These are phyloP conservation scores for Penstemon newberryi DNA, from an alignment of 257 asterid species.

Conservation along the genomic window DNA sequence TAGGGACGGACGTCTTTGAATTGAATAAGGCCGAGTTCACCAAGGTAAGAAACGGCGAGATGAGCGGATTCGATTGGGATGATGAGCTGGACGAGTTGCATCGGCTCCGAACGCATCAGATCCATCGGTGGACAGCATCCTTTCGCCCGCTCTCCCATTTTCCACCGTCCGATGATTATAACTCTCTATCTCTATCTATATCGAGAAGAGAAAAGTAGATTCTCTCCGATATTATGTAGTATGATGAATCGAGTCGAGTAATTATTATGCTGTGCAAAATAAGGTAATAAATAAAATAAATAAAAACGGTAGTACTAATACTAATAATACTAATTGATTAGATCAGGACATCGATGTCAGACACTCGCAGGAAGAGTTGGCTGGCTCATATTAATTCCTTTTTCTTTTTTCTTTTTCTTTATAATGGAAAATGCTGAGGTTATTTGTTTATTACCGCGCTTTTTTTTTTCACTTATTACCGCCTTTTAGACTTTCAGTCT, in stretches of 20 bases:
- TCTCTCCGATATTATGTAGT: neutral
- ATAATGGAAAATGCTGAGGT: too few species aligned
- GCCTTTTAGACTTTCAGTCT: slow-evolving; percentile 24
- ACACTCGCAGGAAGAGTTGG: slow-evolving; percentile 28
- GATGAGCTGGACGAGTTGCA: slow-evolving; percentile 93
- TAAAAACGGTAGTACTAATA: too few species aligned
- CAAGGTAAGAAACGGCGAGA: slow-evolving; percentile 72
- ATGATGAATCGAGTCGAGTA: slow-evolving; percentile 5
- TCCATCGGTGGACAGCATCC: slow-evolving; percentile 96
- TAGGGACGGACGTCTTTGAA: slow-evolving; percentile 78
- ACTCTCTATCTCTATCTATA: slow-evolving; percentile 25
- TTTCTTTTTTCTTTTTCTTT: neutral
- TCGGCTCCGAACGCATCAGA: slow-evolving; percentile 95
- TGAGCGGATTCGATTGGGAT: slow-evolving; percentile 94
- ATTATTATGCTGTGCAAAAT: too few species aligned
- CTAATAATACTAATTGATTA: neutral
- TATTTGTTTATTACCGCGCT: neutral
- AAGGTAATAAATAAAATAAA: too few species aligned
- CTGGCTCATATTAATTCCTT: slow-evolving; percentile 36
- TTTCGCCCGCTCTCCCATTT: slow-evolving; percentile 72
- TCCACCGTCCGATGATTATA: slow-evolving; percentile 38
- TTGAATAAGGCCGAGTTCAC: slow-evolving; percentile 83
- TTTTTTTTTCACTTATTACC: neutral
- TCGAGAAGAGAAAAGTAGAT: slow-evolving; percentile 11
- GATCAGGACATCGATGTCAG: slow-evolving; percentile 44